Evolutionary conservation across 2,329 filamentous ascomycete genomes (phyloP).

Genomic region (Metarhizium brunneum): DNA sequence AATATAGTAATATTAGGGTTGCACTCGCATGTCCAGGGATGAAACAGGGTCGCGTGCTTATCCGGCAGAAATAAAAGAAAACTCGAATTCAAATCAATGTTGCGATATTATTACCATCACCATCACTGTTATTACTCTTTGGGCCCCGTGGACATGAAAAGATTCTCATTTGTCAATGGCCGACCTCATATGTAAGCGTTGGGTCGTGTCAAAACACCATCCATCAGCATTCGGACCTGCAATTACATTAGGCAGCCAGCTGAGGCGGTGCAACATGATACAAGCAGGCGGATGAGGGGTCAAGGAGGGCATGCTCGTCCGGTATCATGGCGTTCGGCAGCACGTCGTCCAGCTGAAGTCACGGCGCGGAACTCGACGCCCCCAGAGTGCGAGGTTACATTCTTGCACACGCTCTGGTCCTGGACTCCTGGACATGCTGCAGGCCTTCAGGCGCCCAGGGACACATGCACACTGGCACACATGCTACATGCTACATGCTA

Average conservation of each 20-base stretch:
- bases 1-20: not conserved
- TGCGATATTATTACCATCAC: not conserved
- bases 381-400: not conserved
- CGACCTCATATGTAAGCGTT: not conserved
- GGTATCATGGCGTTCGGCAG: not conserved
- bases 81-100: not conserved
- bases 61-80: not conserved
- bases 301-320: not conserved
- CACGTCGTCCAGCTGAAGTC: not conserved
- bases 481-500: too few species aligned
- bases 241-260: not conserved
- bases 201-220: not conserved
- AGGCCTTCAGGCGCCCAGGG: conserved; percentile 12
- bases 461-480: conserved; percentile 3
- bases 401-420: not conserved
- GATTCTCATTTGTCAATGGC: not conserved
- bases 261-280: not conserved
- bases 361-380: not conserved
- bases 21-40: not conserved
- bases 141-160: not conserved
- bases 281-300: not conserved
- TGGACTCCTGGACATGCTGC: conserved; percentile 1
- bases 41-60: not conserved
- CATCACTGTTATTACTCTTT: not conserved
- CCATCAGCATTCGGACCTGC: not conserved